Percentiles rank a stretch among this genome's conserved stretches.
Evolutionary conservation across 1,139 yeast species (phyloP).

Genomic region (Diutina scorzettiae): DNA sequence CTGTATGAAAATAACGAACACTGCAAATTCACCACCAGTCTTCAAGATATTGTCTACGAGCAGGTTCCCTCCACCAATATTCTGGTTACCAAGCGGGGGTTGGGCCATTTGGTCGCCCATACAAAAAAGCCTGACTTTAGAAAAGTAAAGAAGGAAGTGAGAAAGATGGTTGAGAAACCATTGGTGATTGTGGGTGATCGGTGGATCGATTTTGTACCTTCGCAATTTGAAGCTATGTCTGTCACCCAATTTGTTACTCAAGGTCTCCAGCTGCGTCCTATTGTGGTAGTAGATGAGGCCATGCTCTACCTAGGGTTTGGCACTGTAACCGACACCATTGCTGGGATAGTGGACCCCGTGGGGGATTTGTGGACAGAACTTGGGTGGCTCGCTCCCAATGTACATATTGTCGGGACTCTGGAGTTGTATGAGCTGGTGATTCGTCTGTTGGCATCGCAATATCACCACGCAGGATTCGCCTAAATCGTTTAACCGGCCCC

Average conservation of each 20-base stretch:
- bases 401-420: background rate
- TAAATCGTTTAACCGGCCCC: no score
- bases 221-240: background rate
- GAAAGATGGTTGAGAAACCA: background rate
- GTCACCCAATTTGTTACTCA: background rate
- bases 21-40: background rate
- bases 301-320: background rate
- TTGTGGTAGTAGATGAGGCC: background rate
- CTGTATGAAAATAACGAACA: background rate
- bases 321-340: background rate
- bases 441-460: background rate
- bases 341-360: slow-evolving; percentile 2
- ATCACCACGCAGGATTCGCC: background rate
- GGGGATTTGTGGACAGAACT: background rate
- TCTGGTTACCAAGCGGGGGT: background rate
- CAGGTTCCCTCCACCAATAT: background rate
- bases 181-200: background rate
- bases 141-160: background rate
- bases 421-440: background rate
- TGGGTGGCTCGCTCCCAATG: background rate
- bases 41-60: background rate
- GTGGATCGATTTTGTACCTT: background rate
- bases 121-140: background rate
- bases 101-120: background rate
- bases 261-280: background rate